Evolutionary conservation across 306 rosid genomes (phyloP).

Genomic region (Clitoria ternatea): DNA sequence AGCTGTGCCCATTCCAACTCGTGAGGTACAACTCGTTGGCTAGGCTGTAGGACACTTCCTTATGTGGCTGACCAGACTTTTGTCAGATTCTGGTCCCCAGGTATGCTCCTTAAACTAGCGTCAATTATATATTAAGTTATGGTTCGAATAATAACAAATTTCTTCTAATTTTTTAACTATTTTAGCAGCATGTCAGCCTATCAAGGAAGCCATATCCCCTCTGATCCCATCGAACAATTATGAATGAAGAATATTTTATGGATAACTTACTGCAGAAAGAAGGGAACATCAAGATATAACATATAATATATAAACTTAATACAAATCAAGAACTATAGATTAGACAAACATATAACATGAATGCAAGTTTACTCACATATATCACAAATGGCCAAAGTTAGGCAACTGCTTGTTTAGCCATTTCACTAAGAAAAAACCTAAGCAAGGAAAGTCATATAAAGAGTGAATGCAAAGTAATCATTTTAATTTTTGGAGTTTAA

Average conservation of each 20-base stretch:
- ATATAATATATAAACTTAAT: constrained; percentile 10
- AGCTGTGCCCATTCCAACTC: too few species aligned
- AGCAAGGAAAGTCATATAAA: constrained; percentile 20
- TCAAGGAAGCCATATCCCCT: too few species aligned
- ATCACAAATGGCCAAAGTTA: constrained; percentile 92
- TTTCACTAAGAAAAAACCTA: constrained; percentile 69
- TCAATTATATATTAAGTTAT: too few species aligned
- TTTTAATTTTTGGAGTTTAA: too few species aligned
- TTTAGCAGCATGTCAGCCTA: too few species aligned
- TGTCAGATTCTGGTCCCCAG: too few species aligned
- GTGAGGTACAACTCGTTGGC: too few species aligned
- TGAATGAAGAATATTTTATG: not conserved
- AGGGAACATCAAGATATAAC: not conserved
- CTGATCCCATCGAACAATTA: not conserved
- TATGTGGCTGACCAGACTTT: too few species aligned
- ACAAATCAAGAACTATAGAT: not conserved
- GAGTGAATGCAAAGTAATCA: not conserved
- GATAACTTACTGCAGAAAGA: constrained; percentile 7
- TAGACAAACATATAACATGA: constrained; percentile 12
- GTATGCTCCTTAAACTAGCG: too few species aligned
- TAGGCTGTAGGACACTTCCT: too few species aligned
- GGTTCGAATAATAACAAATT: too few species aligned
- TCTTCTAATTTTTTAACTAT: too few species aligned
- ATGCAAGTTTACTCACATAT: constrained; percentile 55
- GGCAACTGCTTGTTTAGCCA: constrained; percentile 88